Evolutionary conservation across 768 basidiomycete species (phyloP).

Genomic region (Russula sp.): DNA sequence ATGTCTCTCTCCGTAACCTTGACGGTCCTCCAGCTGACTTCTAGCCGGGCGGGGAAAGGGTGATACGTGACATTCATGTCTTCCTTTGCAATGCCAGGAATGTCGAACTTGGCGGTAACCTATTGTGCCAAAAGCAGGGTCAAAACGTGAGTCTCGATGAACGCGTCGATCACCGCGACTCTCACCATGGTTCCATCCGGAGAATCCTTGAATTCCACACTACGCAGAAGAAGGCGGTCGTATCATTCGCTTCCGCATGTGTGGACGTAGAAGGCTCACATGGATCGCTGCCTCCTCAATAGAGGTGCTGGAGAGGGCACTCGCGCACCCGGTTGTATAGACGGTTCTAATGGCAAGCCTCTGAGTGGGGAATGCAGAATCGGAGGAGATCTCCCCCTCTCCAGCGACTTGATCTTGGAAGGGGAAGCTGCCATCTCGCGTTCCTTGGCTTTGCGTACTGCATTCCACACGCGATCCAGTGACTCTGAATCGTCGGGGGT

Average conservation of each 20-base stretch:
- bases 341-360: constrained; percentile 3
- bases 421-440: constrained; percentile 59
- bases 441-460: constrained; percentile 58
- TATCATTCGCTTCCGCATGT: background rate
- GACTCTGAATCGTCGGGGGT: constrained; percentile 26
- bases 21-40: constrained; percentile 59
- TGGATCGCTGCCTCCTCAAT: constrained; percentile 54
- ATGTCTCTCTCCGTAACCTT: constrained; percentile 49
- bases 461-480: constrained; percentile 58
- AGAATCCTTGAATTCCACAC: constrained; percentile 65
- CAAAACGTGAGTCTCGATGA: constrained; percentile 15
- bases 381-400: constrained; percentile 29
- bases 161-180: constrained; percentile 19
- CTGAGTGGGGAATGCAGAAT: constrained; percentile 7
- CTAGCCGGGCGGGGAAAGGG: constrained; percentile 38
- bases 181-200: constrained; percentile 52
- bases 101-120: constrained; percentile 63
- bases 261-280: constrained; percentile 36
- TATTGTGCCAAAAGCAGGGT: constrained; percentile 22
- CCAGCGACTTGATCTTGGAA: constrained; percentile 64
- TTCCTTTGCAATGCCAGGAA: constrained; percentile 62
- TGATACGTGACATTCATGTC: constrained; percentile 73
- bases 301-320: constrained; percentile 28
- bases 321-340: constrained; percentile 2
- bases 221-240: constrained; percentile 25